Percentiles rank a stretch among this genome's conserved stretches.
phyloP scores from a whole-genome alignment of 106 monocot genomes.

The Platanthera guangdongensis region DNA sequence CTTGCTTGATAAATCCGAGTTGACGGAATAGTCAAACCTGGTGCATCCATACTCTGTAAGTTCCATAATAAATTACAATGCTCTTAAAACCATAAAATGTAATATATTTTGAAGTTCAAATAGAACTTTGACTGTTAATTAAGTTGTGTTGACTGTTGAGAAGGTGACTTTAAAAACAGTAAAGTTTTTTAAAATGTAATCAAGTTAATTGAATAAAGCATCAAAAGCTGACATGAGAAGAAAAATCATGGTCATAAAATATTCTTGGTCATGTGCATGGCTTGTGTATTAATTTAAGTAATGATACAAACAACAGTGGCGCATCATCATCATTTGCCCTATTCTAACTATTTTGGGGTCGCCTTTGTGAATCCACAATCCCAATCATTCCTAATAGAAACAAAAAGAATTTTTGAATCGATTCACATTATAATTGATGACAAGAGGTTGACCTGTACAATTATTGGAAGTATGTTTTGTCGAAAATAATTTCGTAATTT shows the following conservation, averaged over 20 bases:
- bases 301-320: not conserved
- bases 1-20: conserved; percentile 42
- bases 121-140: not conserved
- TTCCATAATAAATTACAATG: not conserved
- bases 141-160: not conserved
- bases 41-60: not conserved
- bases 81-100: not conserved
- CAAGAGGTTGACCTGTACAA: not conserved
- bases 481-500: too few relatives aligned
- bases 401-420: not conserved
- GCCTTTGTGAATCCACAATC: not conserved
- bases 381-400: not conserved
- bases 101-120: not conserved
- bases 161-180: not conserved
- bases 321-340: not conserved
- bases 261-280: not conserved
- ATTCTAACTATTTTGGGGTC: not conserved
- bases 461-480: too few relatives aligned
- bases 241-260: not conserved
- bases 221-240: not conserved
- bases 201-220: not conserved
- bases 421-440: not conserved
- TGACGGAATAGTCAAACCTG: conserved; percentile 88
- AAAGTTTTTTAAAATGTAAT: not conserved
- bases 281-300: not conserved